Percentiles rank a stretch among this genome's conserved stretches.
Evolutionary conservation across 2,329 filamentous ascomycete species (phyloP).

Genomic region (Fonsecaea nubica): DNA sequence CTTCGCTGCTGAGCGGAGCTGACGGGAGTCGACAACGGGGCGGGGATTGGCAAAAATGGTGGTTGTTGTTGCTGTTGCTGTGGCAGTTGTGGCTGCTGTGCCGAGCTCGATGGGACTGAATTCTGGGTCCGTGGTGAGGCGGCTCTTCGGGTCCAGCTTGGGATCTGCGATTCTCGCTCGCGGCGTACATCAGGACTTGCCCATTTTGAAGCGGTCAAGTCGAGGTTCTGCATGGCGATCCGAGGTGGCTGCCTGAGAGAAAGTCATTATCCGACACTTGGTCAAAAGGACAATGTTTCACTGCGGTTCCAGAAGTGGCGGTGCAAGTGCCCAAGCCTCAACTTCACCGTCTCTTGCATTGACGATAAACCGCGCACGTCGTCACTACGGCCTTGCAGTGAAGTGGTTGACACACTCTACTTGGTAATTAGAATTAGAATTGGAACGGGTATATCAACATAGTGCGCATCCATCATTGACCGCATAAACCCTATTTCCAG

Average conservation of each 20-base stretch:
- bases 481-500: not conserved
- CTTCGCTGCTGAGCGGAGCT: constrained; percentile 28
- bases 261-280: not conserved
- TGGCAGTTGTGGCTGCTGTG: constrained; percentile 11
- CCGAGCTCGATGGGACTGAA: constrained; percentile 5
- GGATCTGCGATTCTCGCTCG: constrained; percentile 26
- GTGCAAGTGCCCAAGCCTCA: not conserved
- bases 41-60: not conserved
- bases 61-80: not conserved
- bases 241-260: not conserved
- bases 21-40: constrained; percentile 1
- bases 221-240: constrained; percentile 19
- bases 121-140: constrained; percentile 24
- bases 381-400: not conserved
- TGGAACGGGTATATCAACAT: not conserved
- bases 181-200: constrained; percentile 33
- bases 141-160: constrained; percentile 9
- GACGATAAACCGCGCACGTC: not conserved
- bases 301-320: not conserved
- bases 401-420: not conserved
- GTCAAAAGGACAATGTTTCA: constrained; percentile 1
- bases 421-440: not conserved
- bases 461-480: not conserved
- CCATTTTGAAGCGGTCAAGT: constrained; percentile 35
- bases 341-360: not conserved